A percentile compares a stretch with the other conserved stretches of the same genome.
Conservation (phyloP, 2,329 filamentous ascomycete species). For the Colletotrichum godetiae region DNA sequence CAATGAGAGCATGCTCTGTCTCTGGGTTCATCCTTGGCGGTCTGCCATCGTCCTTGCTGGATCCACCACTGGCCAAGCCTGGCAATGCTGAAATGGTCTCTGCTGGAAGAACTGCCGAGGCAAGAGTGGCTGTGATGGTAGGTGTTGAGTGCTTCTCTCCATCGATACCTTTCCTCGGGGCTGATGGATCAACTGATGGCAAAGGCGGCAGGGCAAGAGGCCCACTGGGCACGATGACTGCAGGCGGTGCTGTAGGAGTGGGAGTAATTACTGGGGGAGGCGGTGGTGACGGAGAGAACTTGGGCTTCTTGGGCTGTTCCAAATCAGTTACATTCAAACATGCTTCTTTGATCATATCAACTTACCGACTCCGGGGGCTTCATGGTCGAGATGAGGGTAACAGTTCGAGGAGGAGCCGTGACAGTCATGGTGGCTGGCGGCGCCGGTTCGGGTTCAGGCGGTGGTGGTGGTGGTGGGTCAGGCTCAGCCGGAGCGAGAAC, state of each 20-base stretch:
- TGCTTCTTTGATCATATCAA: background rate
- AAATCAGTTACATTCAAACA: background rate
- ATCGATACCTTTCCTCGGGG: constrained; percentile 30
- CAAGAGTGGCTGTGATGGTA: constrained; percentile 29
- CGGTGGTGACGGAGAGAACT: background rate
- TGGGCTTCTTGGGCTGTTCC: constrained; percentile 5
- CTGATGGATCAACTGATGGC: constrained; percentile 28
- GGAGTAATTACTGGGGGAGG: background rate
- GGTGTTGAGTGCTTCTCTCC: constrained; percentile 7
- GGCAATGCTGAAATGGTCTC: constrained; percentile 30
- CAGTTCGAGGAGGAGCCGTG: constrained; percentile 16
- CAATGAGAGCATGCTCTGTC: constrained; percentile 47
- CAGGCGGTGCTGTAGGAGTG: background rate
- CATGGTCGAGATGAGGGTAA: constrained; percentile 30
- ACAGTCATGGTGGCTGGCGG: constrained; percentile 25
- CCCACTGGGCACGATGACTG: background rate
- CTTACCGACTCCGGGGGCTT: constrained; percentile 14
- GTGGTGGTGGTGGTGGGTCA: constrained; percentile 9
- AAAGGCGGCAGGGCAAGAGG: constrained; percentile 11
- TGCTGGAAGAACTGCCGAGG: constrained; percentile 23
- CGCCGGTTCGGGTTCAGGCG: constrained; percentile 14
- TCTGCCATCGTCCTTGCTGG: constrained; percentile 22
- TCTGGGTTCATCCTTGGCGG: constrained; percentile 39
- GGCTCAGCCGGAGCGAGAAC: constrained; percentile 29
- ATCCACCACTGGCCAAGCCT: constrained; percentile 10